Base-by-base conservation (phyloP, 2,329 filamentous ascomycete genomes). In the Monilinia fructicola region DNA sequence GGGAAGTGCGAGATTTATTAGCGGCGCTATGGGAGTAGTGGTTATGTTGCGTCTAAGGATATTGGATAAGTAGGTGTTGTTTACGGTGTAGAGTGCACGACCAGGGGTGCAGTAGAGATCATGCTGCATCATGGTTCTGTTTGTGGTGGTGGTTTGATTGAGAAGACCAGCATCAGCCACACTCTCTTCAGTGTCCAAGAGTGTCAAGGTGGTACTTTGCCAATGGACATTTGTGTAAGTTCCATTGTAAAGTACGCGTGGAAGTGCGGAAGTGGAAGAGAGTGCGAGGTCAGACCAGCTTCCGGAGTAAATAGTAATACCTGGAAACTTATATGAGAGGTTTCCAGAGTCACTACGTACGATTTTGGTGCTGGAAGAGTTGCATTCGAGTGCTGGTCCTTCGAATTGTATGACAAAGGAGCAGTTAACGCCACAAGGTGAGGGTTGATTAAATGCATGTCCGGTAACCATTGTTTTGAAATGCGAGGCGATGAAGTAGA, bases 381-480 rank as follows among this genome's bases (percentile, higher is more conserved):
- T 67, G 46, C 71, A 72, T 26, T 67, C 50, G 3, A 72, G 38
- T 2, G 58, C 68, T 31, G 68, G 69, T 0, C 67, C 71, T 67
- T 73, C 68, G 23, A 70, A 71, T 42, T 65, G 50, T 16, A 67
- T 60, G 9, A 38, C 42, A 31, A 71, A 74, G 2, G 68, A 68
- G 60, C 71, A 71, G 18, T 74, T 72, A 0, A 35, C 48, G 18
- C 70, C 69, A 38, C 72, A 74, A 2, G 68, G 69, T 4, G 70
- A 72, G 5, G 42, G 53, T 21, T 70, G 54, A 12, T 55, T 12
- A 31, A 72, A 54, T 0, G 67, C 23, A 38, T 71, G 58, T 58
- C 69, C 72, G 18, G 56, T 42, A 11, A 71, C 42, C 6, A 73
- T 64, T 9, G 72, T 67, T 55, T 69, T 35, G 67, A n/a, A 50